Percentiles rank a stretch among this genome's conserved stretches.
Evolutionary conservation across 192 early-diverging fungal species (phyloP).

Genomic region (Podila horticola): DNA sequence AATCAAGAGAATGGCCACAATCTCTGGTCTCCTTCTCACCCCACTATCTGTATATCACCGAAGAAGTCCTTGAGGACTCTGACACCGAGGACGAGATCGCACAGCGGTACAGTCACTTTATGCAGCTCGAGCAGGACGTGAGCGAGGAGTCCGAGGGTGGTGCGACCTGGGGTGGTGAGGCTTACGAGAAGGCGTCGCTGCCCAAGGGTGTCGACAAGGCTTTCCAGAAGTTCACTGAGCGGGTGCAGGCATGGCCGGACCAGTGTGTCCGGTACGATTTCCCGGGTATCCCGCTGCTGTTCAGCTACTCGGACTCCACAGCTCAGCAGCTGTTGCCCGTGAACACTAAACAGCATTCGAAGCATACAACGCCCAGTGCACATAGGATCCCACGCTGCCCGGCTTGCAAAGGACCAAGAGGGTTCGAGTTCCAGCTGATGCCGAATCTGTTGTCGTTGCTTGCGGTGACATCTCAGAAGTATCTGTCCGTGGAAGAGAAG

Average conservation of each 20-base stretch:
- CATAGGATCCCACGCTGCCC: slow-evolving; percentile 68
- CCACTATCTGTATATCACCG: slow-evolving; percentile 62
- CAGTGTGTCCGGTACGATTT: slow-evolving; percentile 88
- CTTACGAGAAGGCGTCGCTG: slow-evolving; percentile 79
- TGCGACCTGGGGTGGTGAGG: slow-evolving; percentile 78
- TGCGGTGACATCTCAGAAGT: slow-evolving; percentile 67
- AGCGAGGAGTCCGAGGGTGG: slow-evolving; percentile 30
- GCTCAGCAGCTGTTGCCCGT: slow-evolving; percentile 53
- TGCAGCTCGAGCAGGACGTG: slow-evolving; percentile 54
- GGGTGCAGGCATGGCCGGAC: slow-evolving; percentile 77
- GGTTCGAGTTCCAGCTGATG: slow-evolving; percentile 96
- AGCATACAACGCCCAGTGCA: slow-evolving; percentile 41
- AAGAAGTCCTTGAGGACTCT: slow-evolving; percentile 60
- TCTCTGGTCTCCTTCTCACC: slow-evolving; percentile 51
- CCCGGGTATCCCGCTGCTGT: slow-evolving; percentile 75
- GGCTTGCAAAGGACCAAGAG: slow-evolving; percentile 70
- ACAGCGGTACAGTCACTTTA: slow-evolving; percentile 55
- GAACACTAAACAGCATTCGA: slow-evolving; percentile 27
- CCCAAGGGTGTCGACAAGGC: slow-evolving; percentile 82
- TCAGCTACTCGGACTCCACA: slow-evolving; percentile 62
- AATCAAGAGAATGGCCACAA: slow-evolving; percentile 50
- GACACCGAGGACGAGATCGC: slow-evolving; percentile 48
- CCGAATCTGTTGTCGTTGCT: slow-evolving; percentile 81
- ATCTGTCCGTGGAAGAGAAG: slow-evolving; percentile 46
- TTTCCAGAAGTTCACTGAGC: slow-evolving; percentile 82